Evolutionary conservation across 495 filamentous ascomycete species (phyloP), one percentile per base, ranked within the genome.

Genomic region (Clohesyomyces aquaticus): DNA sequence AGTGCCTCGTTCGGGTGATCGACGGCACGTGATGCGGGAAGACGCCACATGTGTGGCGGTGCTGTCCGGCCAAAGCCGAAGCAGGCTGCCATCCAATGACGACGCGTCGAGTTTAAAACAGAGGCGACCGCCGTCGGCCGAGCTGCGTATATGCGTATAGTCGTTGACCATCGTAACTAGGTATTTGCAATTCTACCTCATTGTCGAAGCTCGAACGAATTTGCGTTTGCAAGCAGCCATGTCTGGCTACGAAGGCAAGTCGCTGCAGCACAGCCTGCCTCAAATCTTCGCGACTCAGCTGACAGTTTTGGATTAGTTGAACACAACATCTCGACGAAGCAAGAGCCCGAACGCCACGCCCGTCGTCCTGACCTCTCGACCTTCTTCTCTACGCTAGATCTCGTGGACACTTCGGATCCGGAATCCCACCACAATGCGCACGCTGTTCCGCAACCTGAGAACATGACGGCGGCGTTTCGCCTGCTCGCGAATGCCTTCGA

Each of bases 331-430:
- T 61, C 73, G 35, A 48, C 71, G 12, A 64, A 62, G 25, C 55
- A 73, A n/a, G 42, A 69, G 59, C 66, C 77, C 55, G 63, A 71
- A 59, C 38, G 78, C 66, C 68, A 78, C 69, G 75, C 77, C 27
- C 78, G 77, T 42, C 89, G 90, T 48, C 85, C 91, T 38, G 91
- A 96, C 77, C 88, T 96, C 76, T 87, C 88, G 48, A 90, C 87
- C 74, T 97, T 98, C 84, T 92, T 88, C 79, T 79, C 87, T 45
- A 86, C 88, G 50, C 86, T 95, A 52, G 83, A 88, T 67, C 80
- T 83, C 59, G 84, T 89, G 62, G 77, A 79, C 59, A 82, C 79
- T 18, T 73, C 80, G 14, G 75, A 77, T 63, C 70, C 73, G 54
- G 69, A 75, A 38, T 71, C 73, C 58, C 73, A 80, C 49, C 70